Base-by-base conservation (phyloP, 2,329 filamentous ascomycete genomes). In the Pseudogymnoascus sp. region DNA sequence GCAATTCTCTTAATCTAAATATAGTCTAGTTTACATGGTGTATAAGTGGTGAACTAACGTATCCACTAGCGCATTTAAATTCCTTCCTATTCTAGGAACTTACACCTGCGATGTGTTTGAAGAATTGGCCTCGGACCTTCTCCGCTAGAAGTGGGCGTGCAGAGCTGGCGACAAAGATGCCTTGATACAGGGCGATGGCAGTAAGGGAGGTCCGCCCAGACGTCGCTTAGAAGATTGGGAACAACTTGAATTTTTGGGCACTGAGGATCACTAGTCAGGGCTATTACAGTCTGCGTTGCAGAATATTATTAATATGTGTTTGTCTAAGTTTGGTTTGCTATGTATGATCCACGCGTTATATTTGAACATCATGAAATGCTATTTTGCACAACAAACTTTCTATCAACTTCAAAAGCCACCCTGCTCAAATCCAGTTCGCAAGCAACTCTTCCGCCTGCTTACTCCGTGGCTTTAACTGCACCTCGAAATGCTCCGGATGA, bases 371-470 rank as follows among this genome's bases (percentile, higher is more conserved):
- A 43, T 43, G 40, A 21, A 43, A 21, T 43, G 16, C 18, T 43
- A 43, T 23, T 43, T 43, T 4, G 40, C 40, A 43, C 40, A 43
- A 11, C 18, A 43, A 46, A 25, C 21, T 46, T 25, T 25, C 21
- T 46, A 46, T 43, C 4, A 25, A 8, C 42, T 46, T 25, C 21
- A 46, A 2, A 46, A 46, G 21, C 21, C 12, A 46, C 12, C 21
- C 21, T 25, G 6, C 42, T 46, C 42, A 46, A 46, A 46, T n/a
- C 42, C 42, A 46, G 42, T 46, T 46, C 12, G 21, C 42, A 46
- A 46, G 42, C 42, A 46, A 46, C 56, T 60, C 56, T 7, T 46
- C 42, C 21, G 60, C 60, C 60, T 38, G n/a, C 23, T 38, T 40
- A 12, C 31, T 38, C 37, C 60, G 14, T 38, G 60, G 60, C 18